phyloP scores from a whole-genome alignment of 2,329 filamentous ascomycete genomes.

The Colletotrichum coccodes region DNA sequence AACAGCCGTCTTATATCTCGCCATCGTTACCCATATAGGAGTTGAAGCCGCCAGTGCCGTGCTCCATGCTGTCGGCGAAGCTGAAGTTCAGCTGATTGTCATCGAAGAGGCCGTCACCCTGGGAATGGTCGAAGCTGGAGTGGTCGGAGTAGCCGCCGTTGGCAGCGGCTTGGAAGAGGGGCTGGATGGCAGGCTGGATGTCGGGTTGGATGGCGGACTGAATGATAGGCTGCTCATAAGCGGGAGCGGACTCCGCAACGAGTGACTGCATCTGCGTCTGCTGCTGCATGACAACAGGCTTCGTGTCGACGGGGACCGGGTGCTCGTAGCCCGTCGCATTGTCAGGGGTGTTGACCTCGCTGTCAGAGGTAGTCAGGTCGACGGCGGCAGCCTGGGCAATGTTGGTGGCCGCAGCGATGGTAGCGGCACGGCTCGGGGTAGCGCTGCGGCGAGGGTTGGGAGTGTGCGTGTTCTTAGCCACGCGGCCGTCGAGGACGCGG shows the following conservation, averaged over 20 bases:
- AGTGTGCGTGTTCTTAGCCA: constrained; percentile 7
- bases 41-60: not conserved
- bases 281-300: constrained; percentile 8
- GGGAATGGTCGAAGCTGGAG: constrained; percentile 17
- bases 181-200: not conserved
- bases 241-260: not conserved
- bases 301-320: not conserved
- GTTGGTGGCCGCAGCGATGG: constrained; percentile 30
- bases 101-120: not conserved
- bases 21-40: constrained; percentile 44
- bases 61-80: constrained; percentile 16
- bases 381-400: constrained; percentile 26
- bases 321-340: constrained; percentile 20
- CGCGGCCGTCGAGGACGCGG: constrained; percentile 24
- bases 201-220: not conserved
- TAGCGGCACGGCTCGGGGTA: constrained; percentile 32
- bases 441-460: constrained; percentile 16
- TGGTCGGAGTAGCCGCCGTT: not conserved
- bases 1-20: constrained; percentile 43
- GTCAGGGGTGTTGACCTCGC: constrained; percentile 33
- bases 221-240: not conserved
- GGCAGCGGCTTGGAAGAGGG: not conserved
- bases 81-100: constrained; percentile 11
- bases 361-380: constrained; percentile 34
- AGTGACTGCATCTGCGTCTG: not conserved